These are phyloP conservation scores for Mrakia gelida DNA, from an alignment of 768 basidiomycete species.

Conservation along the genomic window DNA sequence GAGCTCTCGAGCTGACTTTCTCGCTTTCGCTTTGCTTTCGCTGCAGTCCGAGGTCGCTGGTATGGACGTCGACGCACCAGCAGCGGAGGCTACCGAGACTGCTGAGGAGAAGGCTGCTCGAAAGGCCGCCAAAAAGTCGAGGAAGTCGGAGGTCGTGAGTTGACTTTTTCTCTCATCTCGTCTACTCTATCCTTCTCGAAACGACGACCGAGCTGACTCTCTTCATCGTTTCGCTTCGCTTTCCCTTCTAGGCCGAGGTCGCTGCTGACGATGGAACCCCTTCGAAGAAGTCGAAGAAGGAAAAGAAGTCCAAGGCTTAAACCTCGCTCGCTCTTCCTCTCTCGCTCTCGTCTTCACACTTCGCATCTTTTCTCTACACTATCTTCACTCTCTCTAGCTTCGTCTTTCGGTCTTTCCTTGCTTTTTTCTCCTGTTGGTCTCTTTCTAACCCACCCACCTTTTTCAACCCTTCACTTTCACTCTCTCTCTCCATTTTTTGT, in stretches of 20 bases:
- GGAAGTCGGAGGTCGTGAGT: constrained; percentile 36
- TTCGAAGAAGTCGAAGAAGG: constrained; percentile 38
- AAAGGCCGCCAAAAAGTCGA: constrained; percentile 21
- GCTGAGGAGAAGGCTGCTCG: too few relatives aligned
- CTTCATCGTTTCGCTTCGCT: neutral
- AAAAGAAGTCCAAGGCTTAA: constrained; percentile 40
- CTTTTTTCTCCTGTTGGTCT: neutral
- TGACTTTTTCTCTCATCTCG: too few relatives aligned
- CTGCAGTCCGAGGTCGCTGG: constrained; percentile 29
- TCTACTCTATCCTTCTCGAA: neutral
- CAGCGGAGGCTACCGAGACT: neutral
- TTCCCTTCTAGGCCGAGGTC: constrained; percentile 34
- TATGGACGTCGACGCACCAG: constrained; percentile 30
- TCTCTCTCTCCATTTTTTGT: constrained; percentile 5
- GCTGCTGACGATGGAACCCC: constrained; percentile 39
- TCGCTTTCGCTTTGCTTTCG: neutral
- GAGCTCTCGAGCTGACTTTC: constrained; percentile 8
- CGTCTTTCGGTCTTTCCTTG: constrained; percentile 1
- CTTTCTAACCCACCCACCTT: neutral
- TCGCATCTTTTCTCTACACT: constrained; percentile 5
- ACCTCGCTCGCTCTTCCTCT: neutral
- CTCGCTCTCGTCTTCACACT: neutral
- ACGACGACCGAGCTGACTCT: neutral
- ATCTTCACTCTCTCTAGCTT: constrained; percentile 5
- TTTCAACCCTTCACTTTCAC: neutral